Conservation (phyloP, 1,139 yeast genomes). For the Komagataea norvegica region DNA sequence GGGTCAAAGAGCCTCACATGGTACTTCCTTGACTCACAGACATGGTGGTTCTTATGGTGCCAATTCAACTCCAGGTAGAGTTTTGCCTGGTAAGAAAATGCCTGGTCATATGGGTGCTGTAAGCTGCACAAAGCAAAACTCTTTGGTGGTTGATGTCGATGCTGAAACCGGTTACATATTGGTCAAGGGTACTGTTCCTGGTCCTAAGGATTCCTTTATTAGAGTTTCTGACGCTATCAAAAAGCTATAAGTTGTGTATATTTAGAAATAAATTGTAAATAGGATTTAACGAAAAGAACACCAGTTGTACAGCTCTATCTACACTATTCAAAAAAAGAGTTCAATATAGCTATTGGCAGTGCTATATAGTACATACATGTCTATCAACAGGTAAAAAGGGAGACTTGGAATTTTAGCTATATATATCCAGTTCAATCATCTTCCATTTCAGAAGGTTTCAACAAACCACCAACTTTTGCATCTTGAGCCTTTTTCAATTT, state of each 20-base stretch:
- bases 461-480: slow-evolving; percentile 83
- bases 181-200: slow-evolving; percentile 88
- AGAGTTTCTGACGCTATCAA: slow-evolving; percentile 67
- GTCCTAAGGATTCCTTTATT: slow-evolving; percentile 74
- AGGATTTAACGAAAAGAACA: not conserved
- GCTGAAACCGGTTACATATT: slow-evolving; percentile 76
- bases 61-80: slow-evolving; percentile 93
- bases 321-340: too few species aligned
- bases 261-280: slow-evolving; percentile 2
- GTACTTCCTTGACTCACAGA: slow-evolving; percentile 92
- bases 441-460: slow-evolving; percentile 95
- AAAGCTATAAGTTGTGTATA: slow-evolving; percentile 15
- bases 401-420: not conserved
- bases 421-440: slow-evolving; percentile 38
- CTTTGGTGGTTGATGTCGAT: slow-evolving; percentile 72
- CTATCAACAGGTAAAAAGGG: too few species aligned
- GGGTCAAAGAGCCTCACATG: slow-evolving; percentile 92
- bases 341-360: too few species aligned
- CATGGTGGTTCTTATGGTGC: slow-evolving; percentile 95
- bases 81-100: slow-evolving; percentile 95
- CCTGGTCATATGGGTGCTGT: slow-evolving; percentile 94
- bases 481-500: slow-evolving; percentile 76
- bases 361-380: too few species aligned
- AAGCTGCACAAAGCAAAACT: slow-evolving; percentile 69
- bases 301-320: too few species aligned